Conservation (phyloP, 805 yeast genomes). For the Kazachstania africana region DNA sequence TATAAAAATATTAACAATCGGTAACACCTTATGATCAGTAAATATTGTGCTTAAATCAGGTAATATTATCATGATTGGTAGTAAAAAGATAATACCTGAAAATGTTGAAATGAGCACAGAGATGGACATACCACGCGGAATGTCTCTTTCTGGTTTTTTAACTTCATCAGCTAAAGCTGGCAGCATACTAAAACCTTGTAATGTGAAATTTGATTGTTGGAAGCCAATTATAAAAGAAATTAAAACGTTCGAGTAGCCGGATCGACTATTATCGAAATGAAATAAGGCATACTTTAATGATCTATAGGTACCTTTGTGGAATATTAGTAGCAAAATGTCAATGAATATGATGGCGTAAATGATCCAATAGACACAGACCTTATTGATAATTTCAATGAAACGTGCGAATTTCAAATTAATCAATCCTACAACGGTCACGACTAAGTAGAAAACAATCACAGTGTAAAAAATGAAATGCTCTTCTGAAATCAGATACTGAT, state of each 20-base stretch:
- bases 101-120: constrained; percentile 53
- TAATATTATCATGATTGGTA: constrained; percentile 60
- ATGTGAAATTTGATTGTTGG: constrained; percentile 66
- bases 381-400: constrained; percentile 51
- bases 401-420: constrained; percentile 51
- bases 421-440: constrained; percentile 49
- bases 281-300: constrained; percentile 49
- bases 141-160: constrained; percentile 56
- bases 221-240: constrained; percentile 68
- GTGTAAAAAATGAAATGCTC: constrained; percentile 42
- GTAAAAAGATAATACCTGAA: constrained; percentile 61
- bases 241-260: constrained; percentile 59
- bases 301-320: constrained; percentile 46
- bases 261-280: constrained; percentile 55
- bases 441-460: constrained; percentile 41
- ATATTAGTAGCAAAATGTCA: constrained; percentile 46
- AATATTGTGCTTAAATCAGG: constrained; percentile 51
- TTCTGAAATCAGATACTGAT: constrained; percentile 38
- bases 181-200: constrained; percentile 75
- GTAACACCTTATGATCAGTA: constrained; percentile 56
- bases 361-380: constrained; percentile 65
- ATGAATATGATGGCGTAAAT: constrained; percentile 57
- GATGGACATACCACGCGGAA: constrained; percentile 60
- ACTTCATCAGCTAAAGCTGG: constrained; percentile 80
- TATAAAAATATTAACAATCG: constrained; percentile 67